Evolutionary conservation across 2,329 filamentous ascomycete genomes (phyloP).

Genomic region (Colletotrichum echinochloae): DNA sequence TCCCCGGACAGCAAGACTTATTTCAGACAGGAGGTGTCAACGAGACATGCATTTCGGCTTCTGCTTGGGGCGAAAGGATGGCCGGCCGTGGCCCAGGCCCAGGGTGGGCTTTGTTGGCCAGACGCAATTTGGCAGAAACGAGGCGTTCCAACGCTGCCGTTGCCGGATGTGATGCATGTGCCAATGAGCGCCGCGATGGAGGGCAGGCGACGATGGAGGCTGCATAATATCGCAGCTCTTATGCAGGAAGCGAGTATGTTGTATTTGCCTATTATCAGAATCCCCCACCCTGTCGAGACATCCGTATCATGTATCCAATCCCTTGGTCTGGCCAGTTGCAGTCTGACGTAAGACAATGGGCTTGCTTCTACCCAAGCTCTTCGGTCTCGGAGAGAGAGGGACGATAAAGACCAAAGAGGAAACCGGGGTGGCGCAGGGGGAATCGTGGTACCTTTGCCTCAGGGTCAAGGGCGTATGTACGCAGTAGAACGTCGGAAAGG

Average conservation of each 20-base stretch:
- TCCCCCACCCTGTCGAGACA: not conserved
- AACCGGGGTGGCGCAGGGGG: not conserved
- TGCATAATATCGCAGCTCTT: not conserved
- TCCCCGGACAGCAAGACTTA: not conserved
- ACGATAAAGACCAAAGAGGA: not conserved
- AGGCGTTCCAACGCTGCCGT: not conserved
- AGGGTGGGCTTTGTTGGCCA: not conserved
- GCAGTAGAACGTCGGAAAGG: too few relatives aligned
- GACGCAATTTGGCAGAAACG: conserved; percentile 2
- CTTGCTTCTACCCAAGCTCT: not conserved
- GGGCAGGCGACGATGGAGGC: not conserved
- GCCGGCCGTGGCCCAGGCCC: too few relatives aligned
- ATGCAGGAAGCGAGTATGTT: not conserved
- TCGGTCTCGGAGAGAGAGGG: too few relatives aligned
- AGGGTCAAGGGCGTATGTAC: not conserved
- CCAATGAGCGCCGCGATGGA: conserved; percentile 1
- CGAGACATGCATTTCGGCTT: not conserved
- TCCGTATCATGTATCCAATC: not conserved
- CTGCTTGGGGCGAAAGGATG: not conserved
- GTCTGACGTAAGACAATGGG: not conserved
- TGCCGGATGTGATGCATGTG: not conserved
- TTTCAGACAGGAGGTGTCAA: not conserved
- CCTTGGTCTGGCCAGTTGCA: not conserved
- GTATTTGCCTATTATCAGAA: not conserved
- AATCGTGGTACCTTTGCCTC: not conserved